A percentile compares a stretch with the other conserved stretches of the same genome.
Evolutionary conservation across 169 alveolate species (phyloP).

Genomic region (Plasmodium gaboni): DNA sequence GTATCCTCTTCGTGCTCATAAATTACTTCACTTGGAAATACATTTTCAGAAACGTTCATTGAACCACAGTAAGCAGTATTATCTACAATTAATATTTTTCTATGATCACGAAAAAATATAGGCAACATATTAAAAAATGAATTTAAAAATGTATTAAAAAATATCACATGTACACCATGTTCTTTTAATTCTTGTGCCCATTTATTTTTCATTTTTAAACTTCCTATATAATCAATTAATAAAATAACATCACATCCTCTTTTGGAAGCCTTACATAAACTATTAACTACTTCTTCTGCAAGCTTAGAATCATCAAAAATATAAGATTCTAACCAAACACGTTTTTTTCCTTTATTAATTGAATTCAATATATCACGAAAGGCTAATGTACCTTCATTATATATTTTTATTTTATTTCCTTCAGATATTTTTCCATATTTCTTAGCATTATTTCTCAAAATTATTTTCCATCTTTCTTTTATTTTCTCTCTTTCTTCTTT

Average conservation of each 20-base stretch:
- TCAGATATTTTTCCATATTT: conserved; percentile 78
- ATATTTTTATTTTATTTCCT: conserved; percentile 78
- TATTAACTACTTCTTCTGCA: conserved; percentile 81
- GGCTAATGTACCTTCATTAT: conserved; percentile 52
- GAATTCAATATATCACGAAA: conserved; percentile 50
- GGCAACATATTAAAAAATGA: conserved; percentile 77
- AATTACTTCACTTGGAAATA: conserved; percentile 9
- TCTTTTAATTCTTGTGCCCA: conserved; percentile 63
- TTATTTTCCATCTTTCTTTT: conserved; percentile 23
- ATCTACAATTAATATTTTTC: conserved; percentile 86
- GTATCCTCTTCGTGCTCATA: background rate
- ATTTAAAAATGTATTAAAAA: conserved; percentile 76
- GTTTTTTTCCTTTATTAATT: conserved; percentile 82
- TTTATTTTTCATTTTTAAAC: conserved; percentile 68
- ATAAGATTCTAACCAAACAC: conserved; percentile 89
- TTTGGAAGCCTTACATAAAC: conserved; percentile 86
- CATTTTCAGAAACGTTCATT: conserved; percentile 82
- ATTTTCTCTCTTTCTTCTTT: conserved; percentile 25
- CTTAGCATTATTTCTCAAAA: conserved; percentile 30
- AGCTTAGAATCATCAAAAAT: conserved; percentile 88
- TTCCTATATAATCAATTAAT: conserved; percentile 81
- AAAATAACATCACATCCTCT: conserved; percentile 89
- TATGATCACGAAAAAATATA: conserved; percentile 86
- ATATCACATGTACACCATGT: conserved; percentile 46
- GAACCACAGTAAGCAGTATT: conserved; percentile 88